Conservation (phyloP, 306 rosid genomes). For the Acacia crassicarpa region DNA sequence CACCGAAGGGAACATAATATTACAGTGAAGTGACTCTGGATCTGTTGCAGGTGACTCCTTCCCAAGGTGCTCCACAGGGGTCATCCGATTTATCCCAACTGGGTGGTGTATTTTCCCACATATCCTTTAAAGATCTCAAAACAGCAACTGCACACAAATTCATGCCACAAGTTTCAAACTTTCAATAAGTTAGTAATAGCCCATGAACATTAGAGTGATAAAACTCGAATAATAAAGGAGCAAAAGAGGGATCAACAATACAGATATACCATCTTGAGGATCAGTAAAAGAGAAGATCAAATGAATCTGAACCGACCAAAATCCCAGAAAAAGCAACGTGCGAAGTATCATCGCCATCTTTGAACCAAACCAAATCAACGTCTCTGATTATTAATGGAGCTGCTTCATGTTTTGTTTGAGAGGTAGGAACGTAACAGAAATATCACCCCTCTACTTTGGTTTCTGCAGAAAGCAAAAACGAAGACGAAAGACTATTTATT, state of each 20-base stretch:
- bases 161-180: not conserved
- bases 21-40: constrained; percentile 86
- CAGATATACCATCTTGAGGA: constrained; percentile 52
- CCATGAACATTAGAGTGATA: not conserved
- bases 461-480: constrained; percentile 20
- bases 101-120: constrained; percentile 76
- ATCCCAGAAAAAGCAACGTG: constrained; percentile 52
- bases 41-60: constrained; percentile 77
- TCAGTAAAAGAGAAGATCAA: constrained; percentile 49
- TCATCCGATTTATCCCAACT: constrained; percentile 78
- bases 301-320: constrained; percentile 49
- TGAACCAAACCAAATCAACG: constrained; percentile 4
- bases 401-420: not conserved
- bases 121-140: constrained; percentile 56
- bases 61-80: constrained; percentile 85
- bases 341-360: constrained; percentile 38
- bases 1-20: not conserved
- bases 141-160: constrained; percentile 54
- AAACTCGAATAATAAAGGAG: not conserved
- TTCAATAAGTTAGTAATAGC: not conserved
- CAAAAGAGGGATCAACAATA: not conserved
- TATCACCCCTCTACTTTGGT: not conserved
- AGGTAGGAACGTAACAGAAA: constrained; percentile 9
- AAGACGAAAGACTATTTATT: constrained; percentile 23
- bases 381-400: not conserved